phyloP scores from a whole-genome alignment of 768 basidiomycete species.

The Boletus reticulatus region DNA sequence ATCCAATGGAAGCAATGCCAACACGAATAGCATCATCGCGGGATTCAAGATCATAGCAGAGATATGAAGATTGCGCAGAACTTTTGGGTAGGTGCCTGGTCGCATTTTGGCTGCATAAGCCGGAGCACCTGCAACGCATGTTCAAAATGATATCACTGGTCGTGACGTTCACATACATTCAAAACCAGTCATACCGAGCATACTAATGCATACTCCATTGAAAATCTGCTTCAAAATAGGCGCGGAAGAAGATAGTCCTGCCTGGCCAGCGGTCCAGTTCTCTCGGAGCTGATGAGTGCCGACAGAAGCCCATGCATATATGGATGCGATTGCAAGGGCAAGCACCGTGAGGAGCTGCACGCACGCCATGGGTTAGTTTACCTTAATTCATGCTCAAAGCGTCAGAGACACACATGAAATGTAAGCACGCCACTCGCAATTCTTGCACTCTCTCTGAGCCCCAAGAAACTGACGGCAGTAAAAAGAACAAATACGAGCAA shows the following conservation, averaged over 20 bases:
- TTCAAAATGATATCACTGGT: not conserved
- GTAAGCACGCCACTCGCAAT: constrained; percentile 55
- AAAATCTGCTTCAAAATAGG: constrained; percentile 49
- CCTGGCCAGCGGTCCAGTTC: constrained; percentile 52
- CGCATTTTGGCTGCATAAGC: constrained; percentile 64
- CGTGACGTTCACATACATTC: constrained; percentile 43
- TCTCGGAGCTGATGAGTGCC: constrained; percentile 47
- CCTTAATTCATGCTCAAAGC: not conserved
- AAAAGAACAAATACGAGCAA: constrained; percentile 55
- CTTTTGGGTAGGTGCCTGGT: constrained; percentile 51
- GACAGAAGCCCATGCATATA: constrained; percentile 47
- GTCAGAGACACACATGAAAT: constrained; percentile 49
- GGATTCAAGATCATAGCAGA: constrained; percentile 57
- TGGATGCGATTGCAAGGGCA: constrained; percentile 47
- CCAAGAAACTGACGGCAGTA: constrained; percentile 51
- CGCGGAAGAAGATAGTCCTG: constrained; percentile 25
- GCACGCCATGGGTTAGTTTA: not conserved
- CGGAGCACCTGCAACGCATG: constrained; percentile 45
- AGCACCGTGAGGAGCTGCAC: constrained; percentile 54
- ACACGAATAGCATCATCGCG: constrained; percentile 54
- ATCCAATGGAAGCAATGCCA: constrained; percentile 56
- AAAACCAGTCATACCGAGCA: constrained; percentile 71
- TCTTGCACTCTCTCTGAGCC: constrained; percentile 60
- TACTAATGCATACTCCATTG: constrained; percentile 66
- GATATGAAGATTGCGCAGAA: constrained; percentile 63